Evolutionary conservation across 1,139 yeast genomes (phyloP).

Genomic region (Hyphopichia pseudoburtonii): DNA sequence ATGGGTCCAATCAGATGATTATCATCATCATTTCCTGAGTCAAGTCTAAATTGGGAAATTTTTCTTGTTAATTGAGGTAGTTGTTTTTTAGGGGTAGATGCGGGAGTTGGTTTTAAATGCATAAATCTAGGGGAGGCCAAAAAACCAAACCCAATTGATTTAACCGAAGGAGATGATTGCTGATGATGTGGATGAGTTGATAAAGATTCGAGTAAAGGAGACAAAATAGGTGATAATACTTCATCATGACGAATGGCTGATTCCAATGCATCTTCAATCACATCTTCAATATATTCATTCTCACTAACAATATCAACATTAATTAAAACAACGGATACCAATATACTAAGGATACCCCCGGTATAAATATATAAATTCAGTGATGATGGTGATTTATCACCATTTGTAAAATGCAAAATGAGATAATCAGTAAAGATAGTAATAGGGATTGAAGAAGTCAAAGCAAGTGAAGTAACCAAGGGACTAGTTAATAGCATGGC

Average conservation of each 20-base stretch:
- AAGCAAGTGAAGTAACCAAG: constrained; percentile 49
- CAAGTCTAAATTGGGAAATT: constrained; percentile 17
- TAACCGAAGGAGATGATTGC: neutral
- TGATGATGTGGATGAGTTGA: neutral
- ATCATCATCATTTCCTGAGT: constrained; percentile 6
- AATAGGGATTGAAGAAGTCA: constrained; percentile 54
- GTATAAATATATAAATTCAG: constrained; percentile 35
- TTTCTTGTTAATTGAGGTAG: constrained; percentile 7
- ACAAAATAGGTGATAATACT: constrained; percentile 44
- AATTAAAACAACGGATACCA: constrained; percentile 47
- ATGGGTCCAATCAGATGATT: too few species aligned
- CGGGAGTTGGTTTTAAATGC: constrained; percentile 1
- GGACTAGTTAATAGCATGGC: constrained; percentile 58
- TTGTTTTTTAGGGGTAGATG: neutral
- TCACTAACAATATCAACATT: constrained; percentile 45
- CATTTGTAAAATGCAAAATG: constrained; percentile 23
- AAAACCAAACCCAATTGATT: neutral
- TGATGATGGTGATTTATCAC: constrained; percentile 13
- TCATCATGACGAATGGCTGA: constrained; percentile 50
- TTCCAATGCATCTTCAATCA: constrained; percentile 49
- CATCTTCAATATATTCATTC: constrained; percentile 46
- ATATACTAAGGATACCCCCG: constrained; percentile 47
- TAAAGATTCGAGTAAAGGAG: constrained; percentile 32
- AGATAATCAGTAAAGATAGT: constrained; percentile 49
- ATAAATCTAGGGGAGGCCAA: neutral